Evolutionary conservation across 2,329 filamentous ascomycete genomes (phyloP), one percentile per base, ranked within the genome.

Genomic region (Aureobasidium subglaciale): DNA sequence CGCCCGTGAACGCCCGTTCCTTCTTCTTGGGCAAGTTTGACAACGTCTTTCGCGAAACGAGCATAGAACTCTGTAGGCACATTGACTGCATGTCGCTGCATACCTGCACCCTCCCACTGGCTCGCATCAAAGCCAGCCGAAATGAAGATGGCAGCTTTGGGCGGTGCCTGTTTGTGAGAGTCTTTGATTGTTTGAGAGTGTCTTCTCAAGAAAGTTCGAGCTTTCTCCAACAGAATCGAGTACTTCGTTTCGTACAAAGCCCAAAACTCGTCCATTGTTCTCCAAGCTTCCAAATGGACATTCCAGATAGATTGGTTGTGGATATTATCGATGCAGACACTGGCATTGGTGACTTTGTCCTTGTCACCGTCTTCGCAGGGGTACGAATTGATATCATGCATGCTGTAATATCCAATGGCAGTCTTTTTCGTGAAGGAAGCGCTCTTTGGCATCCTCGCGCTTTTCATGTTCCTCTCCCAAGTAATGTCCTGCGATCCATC

Each of bases 361-460:
- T 87, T 83, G 59, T 97, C 92, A n/a, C 92, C 93, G 67, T 81
- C 82, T 69, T 99, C 93, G 68, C 93, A 99, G 0, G 95, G 93
- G 66, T 95, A 99, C 0, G 92, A 97, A 71, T 99, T 97, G 74
- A 99, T 96, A 66, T 99, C 93, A 69, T 99, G 93, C 40, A 99
- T 70, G 68, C 91, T 96, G 70, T 96, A 97, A 68, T 99, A 99
- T 9, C 91, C 93, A 63, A 97, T 93, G 0, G 87, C 85, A 0
- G 86, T 85, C 74, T 88, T 93, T 73, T 92, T 92, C 78, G 86
- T 87, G 27, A 79, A 75, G 1, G 86, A 78, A 1, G 85, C 83
- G 65, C 88, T 92, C 69, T 87, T 90, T 6, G 82, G 70, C 37
- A 85, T 75, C 15, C 73, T 75, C 3, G 75, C 69, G 37, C 86